Conservation (phyloP, 1,284 basidiomycete species). For the Cryptococcus depauperatus region DNA sequence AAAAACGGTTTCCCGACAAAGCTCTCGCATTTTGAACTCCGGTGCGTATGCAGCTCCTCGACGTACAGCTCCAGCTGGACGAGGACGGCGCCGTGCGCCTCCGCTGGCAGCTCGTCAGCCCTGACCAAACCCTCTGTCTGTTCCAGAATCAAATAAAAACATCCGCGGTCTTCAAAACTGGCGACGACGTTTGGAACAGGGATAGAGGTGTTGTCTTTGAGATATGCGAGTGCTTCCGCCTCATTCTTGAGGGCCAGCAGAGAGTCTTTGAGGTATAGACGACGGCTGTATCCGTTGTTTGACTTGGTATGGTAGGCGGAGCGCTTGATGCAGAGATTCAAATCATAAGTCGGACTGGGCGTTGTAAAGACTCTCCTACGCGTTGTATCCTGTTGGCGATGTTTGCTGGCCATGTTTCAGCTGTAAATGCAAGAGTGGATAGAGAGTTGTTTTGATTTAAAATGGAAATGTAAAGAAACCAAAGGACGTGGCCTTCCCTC, state of each 20-base stretch:
- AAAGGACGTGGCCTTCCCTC: no score
- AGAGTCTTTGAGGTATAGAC: not conserved
- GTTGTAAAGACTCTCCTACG: no score
- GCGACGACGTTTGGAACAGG: slow-evolving; percentile 11
- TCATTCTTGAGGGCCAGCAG: slow-evolving; percentile 4
- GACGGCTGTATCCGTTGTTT: not conserved
- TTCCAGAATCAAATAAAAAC: slow-evolving; percentile 5
- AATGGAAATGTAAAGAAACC: no score
- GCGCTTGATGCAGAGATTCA: not conserved
- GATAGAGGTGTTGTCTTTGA: slow-evolving; percentile 9
- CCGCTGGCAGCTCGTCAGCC: not conserved
- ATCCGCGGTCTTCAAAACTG: slow-evolving; percentile 6
- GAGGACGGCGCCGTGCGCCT: slow-evolving; percentile 1
- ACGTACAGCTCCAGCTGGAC: slow-evolving; percentile 2
- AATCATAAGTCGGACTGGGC: not conserved
- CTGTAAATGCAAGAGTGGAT: no score
- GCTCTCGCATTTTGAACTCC: not conserved
- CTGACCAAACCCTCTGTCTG: not conserved
- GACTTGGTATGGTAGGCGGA: not conserved
- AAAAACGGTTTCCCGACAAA: not conserved
- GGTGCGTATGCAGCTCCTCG: not conserved
- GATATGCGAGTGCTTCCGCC: slow-evolving; percentile 5
- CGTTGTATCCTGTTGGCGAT: no score
- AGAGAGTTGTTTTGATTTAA: no score
- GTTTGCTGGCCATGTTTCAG: no score